Evolutionary conservation across 768 basidiomycete genomes (phyloP), one percentile per base, ranked within the genome.

Genomic region (Lentinula lateritia): DNA sequence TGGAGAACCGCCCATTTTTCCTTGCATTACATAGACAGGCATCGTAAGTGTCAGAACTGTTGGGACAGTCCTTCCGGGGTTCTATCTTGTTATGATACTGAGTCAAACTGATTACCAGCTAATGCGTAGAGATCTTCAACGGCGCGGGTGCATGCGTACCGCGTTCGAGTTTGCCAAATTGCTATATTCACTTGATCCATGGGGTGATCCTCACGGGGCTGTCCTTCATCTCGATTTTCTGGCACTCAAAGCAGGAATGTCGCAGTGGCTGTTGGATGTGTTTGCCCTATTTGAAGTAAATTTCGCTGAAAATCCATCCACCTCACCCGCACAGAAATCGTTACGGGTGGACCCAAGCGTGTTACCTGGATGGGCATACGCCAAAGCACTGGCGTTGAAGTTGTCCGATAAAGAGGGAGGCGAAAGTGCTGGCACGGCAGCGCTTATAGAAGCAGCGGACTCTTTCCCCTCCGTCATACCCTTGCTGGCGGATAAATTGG

Each of bases 1-100:
- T 97, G 10, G 95, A 98, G 73, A 98, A 96, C 66, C 80, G 96
- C 43, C 92, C 93, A 0, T 92, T 99, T 73, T 98, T 90, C 76
- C 83, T 96, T 6, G 94, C 92, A 1, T 63, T 97, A 1, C 92
- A 94, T 66, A 81, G 94, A 60, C 88, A 92, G 68, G 81, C 95
- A 2, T 83, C 85, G 90, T 94, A 72, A 56, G 55, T 56, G 15
- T 42, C 6, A 64, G 89, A 62, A n/a, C 34, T 23, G 45, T 39
- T 13, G 61, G 7, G 61, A 32, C 42, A n/a, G 7, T 55, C 15
- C 7, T 15, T 2, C 12, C 13, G 45, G 18, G 7, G 39, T 62
- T 12, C 41, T 39, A 8, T 41, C 18, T 38, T 16, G 15, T 20
- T 42, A 15, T 38, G 38, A 56, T 32, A 56, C 34, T 32, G 32